phyloP scores from a whole-genome alignment of 2,329 filamentous ascomycete genomes.

The Claviceps maximensis region DNA sequence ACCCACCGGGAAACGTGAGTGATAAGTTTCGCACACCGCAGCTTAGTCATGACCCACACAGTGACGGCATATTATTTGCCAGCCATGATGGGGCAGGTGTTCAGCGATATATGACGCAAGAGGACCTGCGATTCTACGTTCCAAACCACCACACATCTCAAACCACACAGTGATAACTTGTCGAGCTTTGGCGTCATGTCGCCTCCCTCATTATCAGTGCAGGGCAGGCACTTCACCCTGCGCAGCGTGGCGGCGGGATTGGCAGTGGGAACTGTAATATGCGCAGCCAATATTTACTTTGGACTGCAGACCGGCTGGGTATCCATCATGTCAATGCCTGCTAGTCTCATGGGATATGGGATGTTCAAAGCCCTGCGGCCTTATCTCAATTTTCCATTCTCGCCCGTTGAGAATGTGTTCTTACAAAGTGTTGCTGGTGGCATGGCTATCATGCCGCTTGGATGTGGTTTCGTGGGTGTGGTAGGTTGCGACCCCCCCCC shows the following conservation, averaged over 20 bases:
- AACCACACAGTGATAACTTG: background rate
- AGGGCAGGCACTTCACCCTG: conserved; percentile 64
- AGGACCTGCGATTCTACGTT: background rate
- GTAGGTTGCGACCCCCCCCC: conserved; percentile 22
- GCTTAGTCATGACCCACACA: background rate
- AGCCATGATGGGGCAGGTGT: background rate
- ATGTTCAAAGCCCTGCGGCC: conserved; percentile 72
- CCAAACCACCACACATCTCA: background rate
- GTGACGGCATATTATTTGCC: background rate
- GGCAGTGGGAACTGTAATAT: conserved; percentile 77
- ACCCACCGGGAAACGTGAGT: background rate
- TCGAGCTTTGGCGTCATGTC: background rate
- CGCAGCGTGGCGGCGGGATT: conserved; percentile 71
- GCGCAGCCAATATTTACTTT: conserved; percentile 97
- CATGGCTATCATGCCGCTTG: conserved; percentile 92
- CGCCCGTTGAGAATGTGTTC: conserved; percentile 89
- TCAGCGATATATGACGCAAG: background rate
- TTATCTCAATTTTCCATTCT: conserved; percentile 68
- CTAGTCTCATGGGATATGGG: conserved; percentile 85
- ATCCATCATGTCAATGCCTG: conserved; percentile 91
- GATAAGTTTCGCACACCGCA: background rate
- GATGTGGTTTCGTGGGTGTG: conserved; percentile 90
- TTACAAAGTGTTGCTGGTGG: conserved; percentile 92
- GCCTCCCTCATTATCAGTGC: conserved; percentile 11
- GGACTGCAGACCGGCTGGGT: conserved; percentile 72